A percentile compares a stretch with the other conserved stretches of the same genome.
These are phyloP conservation scores for Penicillium psychrofluorescens DNA, from an alignment of 495 filamentous ascomycete genomes.

Conservation along the genomic window DNA sequence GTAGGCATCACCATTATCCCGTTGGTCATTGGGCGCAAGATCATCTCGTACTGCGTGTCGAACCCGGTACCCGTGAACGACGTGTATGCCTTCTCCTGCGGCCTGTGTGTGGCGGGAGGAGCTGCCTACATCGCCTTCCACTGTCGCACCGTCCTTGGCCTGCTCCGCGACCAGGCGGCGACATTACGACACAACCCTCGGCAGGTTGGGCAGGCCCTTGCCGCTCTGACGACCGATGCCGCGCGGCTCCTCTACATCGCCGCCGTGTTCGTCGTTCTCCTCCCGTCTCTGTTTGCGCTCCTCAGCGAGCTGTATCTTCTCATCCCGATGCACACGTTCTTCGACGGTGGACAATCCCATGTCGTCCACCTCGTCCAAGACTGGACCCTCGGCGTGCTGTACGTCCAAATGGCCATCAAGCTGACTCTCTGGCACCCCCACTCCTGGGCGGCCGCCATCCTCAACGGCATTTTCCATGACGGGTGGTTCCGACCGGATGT, in stretches of 20 bases:
- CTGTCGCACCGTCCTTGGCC: conserved; percentile 34
- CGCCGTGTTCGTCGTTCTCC: conserved; percentile 58
- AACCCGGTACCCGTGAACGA: conserved; percentile 72
- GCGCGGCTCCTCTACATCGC: conserved; percentile 62
- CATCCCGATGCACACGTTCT: conserved; percentile 81
- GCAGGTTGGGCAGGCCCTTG: conserved; percentile 11
- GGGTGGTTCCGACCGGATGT: conserved; percentile 80
- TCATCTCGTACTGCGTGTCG: conserved; percentile 65
- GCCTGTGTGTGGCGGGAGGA: conserved; percentile 69
- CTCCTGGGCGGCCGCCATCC: conserved; percentile 64
- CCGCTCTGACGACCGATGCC: conserved; percentile 9
- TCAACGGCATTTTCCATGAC: conserved; percentile 65
- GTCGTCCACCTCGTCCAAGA: conserved; percentile 84
- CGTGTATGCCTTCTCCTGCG: conserved; percentile 90
- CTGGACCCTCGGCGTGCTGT: conserved; percentile 90
- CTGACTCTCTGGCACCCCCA: conserved; percentile 55
- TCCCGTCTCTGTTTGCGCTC: conserved; percentile 77
- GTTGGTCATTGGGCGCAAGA: conserved; percentile 69
- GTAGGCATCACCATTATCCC: conserved; percentile 83
- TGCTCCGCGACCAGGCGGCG: conserved; percentile 22
- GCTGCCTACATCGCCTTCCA: conserved; percentile 52
- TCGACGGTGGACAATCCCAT: conserved; percentile 49
- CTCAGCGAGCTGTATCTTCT: conserved; percentile 84
- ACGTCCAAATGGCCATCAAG: conserved; percentile 77
- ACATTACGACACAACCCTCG: conserved; percentile 26